Evolutionary conservation across 176 grass and related monocot species (phyloP), one percentile per base, ranked within the genome.

Genomic region (Aegilops longissima): DNA sequence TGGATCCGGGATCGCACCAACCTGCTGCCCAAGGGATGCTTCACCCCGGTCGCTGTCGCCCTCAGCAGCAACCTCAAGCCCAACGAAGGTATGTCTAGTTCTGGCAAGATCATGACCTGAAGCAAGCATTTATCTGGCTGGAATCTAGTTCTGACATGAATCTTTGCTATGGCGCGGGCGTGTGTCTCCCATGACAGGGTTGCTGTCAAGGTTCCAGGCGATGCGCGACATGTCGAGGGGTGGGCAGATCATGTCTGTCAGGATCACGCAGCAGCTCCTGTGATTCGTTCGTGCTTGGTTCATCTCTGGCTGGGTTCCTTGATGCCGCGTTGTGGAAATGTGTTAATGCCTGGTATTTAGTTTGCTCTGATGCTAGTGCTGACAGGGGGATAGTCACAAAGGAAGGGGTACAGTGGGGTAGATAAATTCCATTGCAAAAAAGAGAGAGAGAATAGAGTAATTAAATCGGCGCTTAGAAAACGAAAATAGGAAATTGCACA

Each of bases 61-160:
- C 81, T 99, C 79, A 96, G 91, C 62, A 89, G 94, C 87, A 99
- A 96, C 73, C 89, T 96, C 39, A 83, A 87, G 80, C 45, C 10
- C 45, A 94, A 94, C 79, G 66, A 88, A 36, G 94, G 97, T 94
- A 90, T 73, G 94, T 94, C 88, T 78, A 30, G 73, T 52, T 76
- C 44, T 52, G 44, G 12, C 42, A 30, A 76, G n/a, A 27, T 2
- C 61, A 8, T 31, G 21, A 33, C 31, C 38, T 70, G 52, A 33
- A 66, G 12, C 4, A 30, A 74, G 17, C 6, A 67, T 61, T 49
- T 30, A 30, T 31, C 77, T 79, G 25, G 14, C 35, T 58, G 31
- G 2, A 77, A 12, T 40, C 56, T 52, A 89, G 17, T 75, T 83
- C 47, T 95, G 23, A 69, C n/a, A 59, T 68, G 40, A 29, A 61